phyloP scores from a whole-genome alignment of 768 basidiomycete species.

The Calvatia gigantea region DNA sequence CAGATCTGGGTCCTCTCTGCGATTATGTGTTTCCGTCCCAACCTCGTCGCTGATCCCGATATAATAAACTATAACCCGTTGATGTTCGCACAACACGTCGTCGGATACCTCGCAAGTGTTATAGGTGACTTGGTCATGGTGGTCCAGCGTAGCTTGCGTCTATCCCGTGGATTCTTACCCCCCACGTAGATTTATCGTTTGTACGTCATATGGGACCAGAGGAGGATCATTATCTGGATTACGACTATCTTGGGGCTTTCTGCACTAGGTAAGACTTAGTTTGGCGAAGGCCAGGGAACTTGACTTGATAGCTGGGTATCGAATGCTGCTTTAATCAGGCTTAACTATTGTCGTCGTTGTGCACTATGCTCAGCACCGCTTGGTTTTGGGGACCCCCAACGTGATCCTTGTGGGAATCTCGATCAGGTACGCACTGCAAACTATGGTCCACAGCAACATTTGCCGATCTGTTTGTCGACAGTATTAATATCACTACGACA shows the following conservation, averaged over 20 bases:
- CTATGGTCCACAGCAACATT: background rate
- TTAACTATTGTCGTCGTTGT: background rate
- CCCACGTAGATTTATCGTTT: background rate
- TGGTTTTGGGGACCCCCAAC: background rate
- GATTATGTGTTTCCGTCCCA: slow-evolving; percentile 2
- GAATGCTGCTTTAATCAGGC: background rate
- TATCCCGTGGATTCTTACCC: background rate
- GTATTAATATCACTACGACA: background rate
- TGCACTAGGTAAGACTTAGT: background rate
- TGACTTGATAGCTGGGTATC: too few relatives aligned
- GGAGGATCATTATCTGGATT: background rate
- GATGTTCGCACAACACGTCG: background rate
- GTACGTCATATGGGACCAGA: slow-evolving; percentile 2
- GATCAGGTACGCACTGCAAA: background rate
- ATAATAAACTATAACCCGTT: background rate
- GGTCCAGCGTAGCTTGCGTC: too few relatives aligned
- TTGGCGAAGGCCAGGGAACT: background rate
- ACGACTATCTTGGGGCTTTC: background rate
- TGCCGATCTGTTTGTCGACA: background rate
- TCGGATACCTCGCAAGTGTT: background rate
- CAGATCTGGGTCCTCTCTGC: background rate
- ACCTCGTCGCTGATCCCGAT: too few relatives aligned
- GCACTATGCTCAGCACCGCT: background rate
- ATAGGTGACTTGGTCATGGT: background rate
- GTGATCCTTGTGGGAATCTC: background rate